Evolutionary conservation across 306 rosid genomes (phyloP), one percentile per base, ranked within the genome.

Genomic region (Albizia julibrissin): DNA sequence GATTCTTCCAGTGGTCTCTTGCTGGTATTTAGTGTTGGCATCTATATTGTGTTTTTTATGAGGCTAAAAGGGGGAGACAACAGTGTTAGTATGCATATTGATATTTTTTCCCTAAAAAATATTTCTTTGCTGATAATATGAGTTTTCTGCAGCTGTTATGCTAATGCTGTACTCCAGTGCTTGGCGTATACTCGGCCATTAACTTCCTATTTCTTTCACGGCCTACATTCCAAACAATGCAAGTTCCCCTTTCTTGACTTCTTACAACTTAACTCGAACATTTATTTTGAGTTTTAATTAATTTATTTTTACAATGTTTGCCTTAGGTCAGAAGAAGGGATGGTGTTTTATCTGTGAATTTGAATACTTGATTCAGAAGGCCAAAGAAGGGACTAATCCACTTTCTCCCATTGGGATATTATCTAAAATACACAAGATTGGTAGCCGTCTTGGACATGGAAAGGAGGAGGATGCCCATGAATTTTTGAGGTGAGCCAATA

Each of bases 261-360:
- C 54, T 76, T 74, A 33, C 27, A 50, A 59, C 79, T 83, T 68
- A 65, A 74, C 69, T 86, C 42, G 78, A 68, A 77, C 21, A 78
- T 61, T 24, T 85, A 62, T 50, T 69, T 12, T 44, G 78, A 40
- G 13, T 72, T 69, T 68, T 69, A 67, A 62, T 84, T 85, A 77
- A 86, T 84, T 68, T 21, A 79, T 31, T 71, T 82, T 79, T 68
- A 34, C 64, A 64, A 47, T 82, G 67, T 80, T 79, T 29, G 73
- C n/a, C 61, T 69, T 65, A 92, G 97, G 95, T 84, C 87, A 79
- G 83, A 92, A 89, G 90, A 88, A 88, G 78, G 95, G 91, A 72
- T 91, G 97, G 95, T 92, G 97, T 82, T 92, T 92, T 91, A 80
- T 91, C 21, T 92, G 97, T 78, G 97, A 92, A 89, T 92, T 92